Evolutionary conservation across 495 filamentous ascomycete genomes (phyloP).

Genomic region (Trichocladium uniseriatum): DNA sequence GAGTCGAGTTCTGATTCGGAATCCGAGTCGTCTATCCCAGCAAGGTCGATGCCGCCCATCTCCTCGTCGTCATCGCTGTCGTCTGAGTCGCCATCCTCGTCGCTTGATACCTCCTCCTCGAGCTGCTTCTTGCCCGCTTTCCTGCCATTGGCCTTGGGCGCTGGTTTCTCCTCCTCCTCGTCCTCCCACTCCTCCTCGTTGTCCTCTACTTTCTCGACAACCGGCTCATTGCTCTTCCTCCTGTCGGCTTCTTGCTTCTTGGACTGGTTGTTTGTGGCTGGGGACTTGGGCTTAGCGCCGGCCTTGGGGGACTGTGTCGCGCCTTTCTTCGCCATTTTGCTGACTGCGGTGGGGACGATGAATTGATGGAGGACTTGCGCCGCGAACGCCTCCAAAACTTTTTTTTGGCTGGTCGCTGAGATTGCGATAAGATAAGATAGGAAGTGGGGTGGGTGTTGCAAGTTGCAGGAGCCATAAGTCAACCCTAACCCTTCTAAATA

Average conservation of each 20-base stretch:
- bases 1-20: conserved; percentile 30
- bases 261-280: conserved; percentile 42
- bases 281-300: conserved; percentile 38
- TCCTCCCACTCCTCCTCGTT: conserved; percentile 23
- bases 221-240: conserved; percentile 29
- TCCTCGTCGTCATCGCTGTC: conserved; percentile 28
- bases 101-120: conserved; percentile 23
- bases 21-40: conserved; percentile 27
- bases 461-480: no score
- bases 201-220: conserved; percentile 12
- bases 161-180: conserved; percentile 13
- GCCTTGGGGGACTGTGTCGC: conserved; percentile 10
- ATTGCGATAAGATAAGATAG: conserved; percentile 25
- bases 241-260: conserved; percentile 41
- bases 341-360: conserved; percentile 11
- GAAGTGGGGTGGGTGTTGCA: background rate
- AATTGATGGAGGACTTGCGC: conserved; percentile 11
- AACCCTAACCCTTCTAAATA: conserved; percentile 1
- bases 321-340: conserved; percentile 23
- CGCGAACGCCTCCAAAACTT: conserved; percentile 15
- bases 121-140: conserved; percentile 25
- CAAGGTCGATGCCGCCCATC: conserved; percentile 22
- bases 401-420: conserved; percentile 19
- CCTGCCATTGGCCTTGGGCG: conserved; percentile 7
- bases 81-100: conserved; percentile 17